phyloP scores from a whole-genome alignment of 2,329 filamentous ascomycete species.

The Diaporthe destruens region DNA sequence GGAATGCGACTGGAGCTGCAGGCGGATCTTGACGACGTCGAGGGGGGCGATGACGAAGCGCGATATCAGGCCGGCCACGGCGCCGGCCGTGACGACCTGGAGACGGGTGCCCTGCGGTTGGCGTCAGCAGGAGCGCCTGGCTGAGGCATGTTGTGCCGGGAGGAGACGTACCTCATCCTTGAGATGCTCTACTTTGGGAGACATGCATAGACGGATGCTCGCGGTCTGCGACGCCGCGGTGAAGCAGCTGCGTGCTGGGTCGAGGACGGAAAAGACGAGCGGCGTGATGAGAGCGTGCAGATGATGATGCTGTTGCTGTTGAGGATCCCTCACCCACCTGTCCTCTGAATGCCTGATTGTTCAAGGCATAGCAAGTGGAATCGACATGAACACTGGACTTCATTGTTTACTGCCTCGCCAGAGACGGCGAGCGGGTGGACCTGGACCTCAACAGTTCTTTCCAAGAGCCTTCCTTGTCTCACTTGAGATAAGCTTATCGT shows the following conservation, averaged over 20 bases:
- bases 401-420: background rate
- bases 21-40: slow-evolving; percentile 97
- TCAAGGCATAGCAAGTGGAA: slow-evolving; percentile 16
- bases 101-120: slow-evolving; percentile 64
- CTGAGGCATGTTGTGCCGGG: background rate
- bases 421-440: background rate
- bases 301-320: background rate
- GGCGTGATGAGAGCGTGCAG: background rate
- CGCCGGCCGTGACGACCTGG: slow-evolving; percentile 69
- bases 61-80: slow-evolving; percentile 85
- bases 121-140: slow-evolving; percentile 11
- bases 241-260: background rate
- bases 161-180: slow-evolving; percentile 67
- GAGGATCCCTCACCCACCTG: slow-evolving; percentile 15
- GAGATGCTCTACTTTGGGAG: slow-evolving; percentile 60
- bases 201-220: slow-evolving; percentile 54
- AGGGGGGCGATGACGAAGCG: slow-evolving; percentile 95
- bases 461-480: slow-evolving; percentile 19
- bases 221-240: background rate
- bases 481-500: slow-evolving; percentile 20
- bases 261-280: background rate
- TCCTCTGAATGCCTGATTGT: background rate
- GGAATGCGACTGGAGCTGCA: slow-evolving; percentile 92
- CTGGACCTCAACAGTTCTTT: slow-evolving; percentile 24
- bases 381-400: background rate